phyloP scores from a whole-genome alignment of 139 green algal species.

The Volvox africanus region DNA sequence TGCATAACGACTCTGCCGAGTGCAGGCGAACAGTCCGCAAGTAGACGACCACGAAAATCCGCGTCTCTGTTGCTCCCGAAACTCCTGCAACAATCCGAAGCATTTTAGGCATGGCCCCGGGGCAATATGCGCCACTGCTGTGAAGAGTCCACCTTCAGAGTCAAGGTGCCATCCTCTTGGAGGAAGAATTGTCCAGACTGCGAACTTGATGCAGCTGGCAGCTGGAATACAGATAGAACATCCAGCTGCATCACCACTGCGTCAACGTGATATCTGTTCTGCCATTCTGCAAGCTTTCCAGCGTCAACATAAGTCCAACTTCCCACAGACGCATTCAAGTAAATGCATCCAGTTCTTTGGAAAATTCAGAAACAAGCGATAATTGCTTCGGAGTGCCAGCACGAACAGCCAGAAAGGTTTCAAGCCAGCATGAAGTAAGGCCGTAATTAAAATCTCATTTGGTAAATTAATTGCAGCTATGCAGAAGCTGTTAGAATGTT shows the following conservation, averaged over 20 bases:
- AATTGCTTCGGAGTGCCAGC: no score
- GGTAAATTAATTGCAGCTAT: no score
- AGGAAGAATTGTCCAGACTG: slow-evolving; percentile 3
- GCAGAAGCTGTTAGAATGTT: no score
- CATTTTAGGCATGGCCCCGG: background rate
- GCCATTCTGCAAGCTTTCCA: background rate
- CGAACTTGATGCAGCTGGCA: slow-evolving; percentile 7
- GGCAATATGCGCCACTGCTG: background rate
- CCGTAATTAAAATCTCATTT: no score
- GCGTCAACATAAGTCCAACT: no score
- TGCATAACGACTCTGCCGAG: background rate
- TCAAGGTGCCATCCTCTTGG: background rate
- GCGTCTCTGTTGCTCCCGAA: background rate
- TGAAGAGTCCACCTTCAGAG: background rate
- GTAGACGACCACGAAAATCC: background rate
- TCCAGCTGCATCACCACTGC: slow-evolving; percentile 40
- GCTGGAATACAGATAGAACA: slow-evolving; percentile 30
- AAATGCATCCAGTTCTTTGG: no score
- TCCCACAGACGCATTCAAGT: no score
- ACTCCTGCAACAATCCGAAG: background rate
- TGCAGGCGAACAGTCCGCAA: slow-evolving; percentile 22
- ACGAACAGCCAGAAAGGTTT: no score
- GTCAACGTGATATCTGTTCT: background rate
- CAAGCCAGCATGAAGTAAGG: no score
- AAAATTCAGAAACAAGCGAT: no score